A percentile compares a stretch with the other conserved stretches of the same genome.
These are phyloP conservation scores for Pythium utonaiense DNA, from an alignment of 352 stramenopile species.

Conservation along the genomic window DNA sequence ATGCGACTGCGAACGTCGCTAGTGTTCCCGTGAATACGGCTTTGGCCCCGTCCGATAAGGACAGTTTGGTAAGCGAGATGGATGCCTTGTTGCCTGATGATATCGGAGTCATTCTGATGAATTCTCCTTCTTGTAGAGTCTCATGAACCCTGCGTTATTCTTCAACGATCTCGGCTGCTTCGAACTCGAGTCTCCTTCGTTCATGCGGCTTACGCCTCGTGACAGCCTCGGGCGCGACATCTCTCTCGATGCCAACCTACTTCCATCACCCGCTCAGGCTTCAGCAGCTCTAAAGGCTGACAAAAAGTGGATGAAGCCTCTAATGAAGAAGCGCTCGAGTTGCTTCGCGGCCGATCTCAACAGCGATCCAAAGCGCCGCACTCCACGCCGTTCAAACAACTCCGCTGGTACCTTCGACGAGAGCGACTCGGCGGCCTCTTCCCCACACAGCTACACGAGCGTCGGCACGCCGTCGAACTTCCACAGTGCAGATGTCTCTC, in stretches of 20 bases:
- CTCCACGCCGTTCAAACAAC: conserved; percentile 55
- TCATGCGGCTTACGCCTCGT: conserved; percentile 41
- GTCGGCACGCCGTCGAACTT: conserved; percentile 74
- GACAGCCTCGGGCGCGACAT: conserved; percentile 2
- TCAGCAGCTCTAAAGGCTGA: conserved; percentile 3
- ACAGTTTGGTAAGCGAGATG: conserved; percentile 16
- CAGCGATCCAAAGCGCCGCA: conserved; percentile 57
- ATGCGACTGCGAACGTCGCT: background rate
- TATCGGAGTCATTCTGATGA: background rate
- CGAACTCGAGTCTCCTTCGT: conserved; percentile 67
- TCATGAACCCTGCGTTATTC: conserved; percentile 40
- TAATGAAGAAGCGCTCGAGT: conserved; percentile 63
- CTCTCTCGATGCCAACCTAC: background rate
- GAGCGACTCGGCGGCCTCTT: conserved; percentile 35
- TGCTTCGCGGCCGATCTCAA: conserved; percentile 47
- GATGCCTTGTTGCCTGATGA: background rate
- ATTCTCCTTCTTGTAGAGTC: conserved; percentile 12
- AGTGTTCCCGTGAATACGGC: too few relatives aligned
- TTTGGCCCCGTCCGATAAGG: conserved; percentile 13
- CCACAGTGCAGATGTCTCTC: conserved; percentile 31
- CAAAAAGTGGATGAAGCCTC: conserved; percentile 32
- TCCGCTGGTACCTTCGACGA: conserved; percentile 59
- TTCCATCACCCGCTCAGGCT: conserved; percentile 1
- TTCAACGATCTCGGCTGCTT: conserved; percentile 64
- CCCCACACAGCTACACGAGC: conserved; percentile 39